phyloP scores from a whole-genome alignment of 2,329 filamentous ascomycete genomes.

The Trichoderma sp. region DNA sequence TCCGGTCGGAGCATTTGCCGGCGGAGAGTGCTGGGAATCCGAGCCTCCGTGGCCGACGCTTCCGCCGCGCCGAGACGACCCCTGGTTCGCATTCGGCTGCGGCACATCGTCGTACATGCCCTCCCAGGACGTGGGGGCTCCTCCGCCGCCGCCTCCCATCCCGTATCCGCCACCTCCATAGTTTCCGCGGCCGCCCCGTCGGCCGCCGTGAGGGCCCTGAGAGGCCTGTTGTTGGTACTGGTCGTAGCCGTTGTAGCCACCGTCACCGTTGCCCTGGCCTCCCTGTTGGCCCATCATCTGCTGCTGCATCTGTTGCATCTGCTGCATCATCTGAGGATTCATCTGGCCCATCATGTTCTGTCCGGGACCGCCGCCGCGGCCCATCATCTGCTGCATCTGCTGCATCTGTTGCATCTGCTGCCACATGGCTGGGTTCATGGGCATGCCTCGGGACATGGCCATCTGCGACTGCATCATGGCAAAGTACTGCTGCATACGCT shows the following conservation, averaged over 20 bases:
- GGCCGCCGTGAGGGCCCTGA: conserved; percentile 34
- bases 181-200: conserved; percentile 33
- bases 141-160: conserved; percentile 50
- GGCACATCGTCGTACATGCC: conserved; percentile 98
- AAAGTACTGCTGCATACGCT: conserved; percentile 98
- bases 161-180: conserved; percentile 37
- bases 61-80: conserved; percentile 47
- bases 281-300: conserved; percentile 46
- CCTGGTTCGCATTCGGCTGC: conserved; percentile 67
- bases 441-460: conserved; percentile 76
- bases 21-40: conserved; percentile 51
- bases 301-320: conserved; percentile 55
- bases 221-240: conserved; percentile 54
- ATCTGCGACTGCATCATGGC: conserved; percentile 92
- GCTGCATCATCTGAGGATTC: conserved; percentile 61
- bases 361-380: conserved; percentile 40
- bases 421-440: conserved; percentile 76
- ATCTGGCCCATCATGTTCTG: conserved; percentile 48
- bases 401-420: conserved; percentile 78
- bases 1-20: conserved; percentile 76
- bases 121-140: conserved; percentile 86
- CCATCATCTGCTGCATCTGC: conserved; percentile 63
- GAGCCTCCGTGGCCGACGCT: conserved; percentile 46
- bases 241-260: conserved; percentile 39
- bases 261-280: conserved; percentile 36